A percentile compares a stretch with the other conserved stretches of the same genome.
phyloP scores from a whole-genome alignment of 768 basidiomycete genomes.

The Cyathus striatus region DNA sequence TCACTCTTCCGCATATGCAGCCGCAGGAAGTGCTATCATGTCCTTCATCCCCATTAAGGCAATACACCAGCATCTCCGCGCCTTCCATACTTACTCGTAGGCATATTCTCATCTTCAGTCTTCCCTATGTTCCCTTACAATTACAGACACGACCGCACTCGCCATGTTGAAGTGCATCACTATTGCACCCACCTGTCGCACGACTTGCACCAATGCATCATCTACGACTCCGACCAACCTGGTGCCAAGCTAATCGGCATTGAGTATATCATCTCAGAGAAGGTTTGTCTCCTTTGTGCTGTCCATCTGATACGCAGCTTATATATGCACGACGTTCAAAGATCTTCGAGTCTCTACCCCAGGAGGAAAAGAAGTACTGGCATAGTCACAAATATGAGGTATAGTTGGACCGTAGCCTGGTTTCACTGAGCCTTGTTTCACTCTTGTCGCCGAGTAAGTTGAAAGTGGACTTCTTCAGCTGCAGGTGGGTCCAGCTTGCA shows the following conservation, averaged over 20 bases:
- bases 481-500: no score
- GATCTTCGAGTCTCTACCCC: slow-evolving; percentile 3
- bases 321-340: background rate
- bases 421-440: no score
- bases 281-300: background rate
- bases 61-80: slow-evolving; percentile 8
- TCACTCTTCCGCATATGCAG: slow-evolving; percentile 3
- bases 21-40: slow-evolving; percentile 5
- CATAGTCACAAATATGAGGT: slow-evolving; percentile 8
- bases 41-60: slow-evolving; percentile 6
- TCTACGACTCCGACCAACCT: slow-evolving; percentile 5
- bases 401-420: no score
- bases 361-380: slow-evolving; percentile 7
- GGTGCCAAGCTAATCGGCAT: slow-evolving; percentile 5
- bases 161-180: slow-evolving; percentile 7
- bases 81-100: slow-evolving; percentile 6
- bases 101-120: background rate
- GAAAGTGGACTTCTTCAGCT: slow-evolving; percentile 5
- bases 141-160: slow-evolving; percentile 1
- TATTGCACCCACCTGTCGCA: slow-evolving; percentile 5
- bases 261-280: slow-evolving; percentile 7
- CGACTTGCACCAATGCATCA: slow-evolving; percentile 7
- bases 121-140: background rate
- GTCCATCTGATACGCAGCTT: background rate
- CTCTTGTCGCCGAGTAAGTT: no score